Evolutionary conservation across 2,329 filamentous ascomycete species (phyloP), one percentile per base, ranked within the genome.

Genomic region (Fusarium algeriense): DNA sequence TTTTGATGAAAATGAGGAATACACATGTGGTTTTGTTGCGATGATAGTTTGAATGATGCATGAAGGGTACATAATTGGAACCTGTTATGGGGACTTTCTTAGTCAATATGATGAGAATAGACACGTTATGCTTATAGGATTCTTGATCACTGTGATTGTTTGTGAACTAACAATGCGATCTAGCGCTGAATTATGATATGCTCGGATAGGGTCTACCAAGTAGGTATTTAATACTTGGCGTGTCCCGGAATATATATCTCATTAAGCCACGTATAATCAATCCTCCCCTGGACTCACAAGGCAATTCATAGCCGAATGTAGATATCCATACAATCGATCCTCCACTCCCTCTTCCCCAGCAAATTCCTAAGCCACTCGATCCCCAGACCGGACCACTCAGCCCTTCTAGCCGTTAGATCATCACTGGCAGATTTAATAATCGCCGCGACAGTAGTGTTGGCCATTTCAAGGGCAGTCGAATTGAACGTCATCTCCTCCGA

Each of bases 291-390:
- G 17, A 28, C 34, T 43, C 38, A 50, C 40, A 45, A 60, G 34
- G 37, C 34, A 37, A 20, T n/a, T 69, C 60, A 96, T 71, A 97
- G 83, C 70, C 93, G 86, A 57, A 98, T 90, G 75, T 95, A 91
- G 34, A 98, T 89, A 81, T 97, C 94, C 81, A 99, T 87, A 80
- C 95, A 98, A 62, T 95, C 94, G 71, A 99, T 88, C 75, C 92
- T 89, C 93, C 95, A 97, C 80, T 98, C 95, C 76, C 92, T 90
- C 81, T 90, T 89, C 7, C 94, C 95, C 54, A 97, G 81, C 54
- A 97, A 81, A 76, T 90, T 94, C 74, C 94, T 88, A 65, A 97
- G 82, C 94, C 95, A 97, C 81, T 97, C 94, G 61, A 95, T 85
- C 0, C 93, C 93, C 52, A 95, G 85, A 1, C 93, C 91, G 1